These are phyloP conservation scores for Adansonia rubrostipa DNA, from an alignment of 441 rosid genomes.

Conservation along the genomic window DNA sequence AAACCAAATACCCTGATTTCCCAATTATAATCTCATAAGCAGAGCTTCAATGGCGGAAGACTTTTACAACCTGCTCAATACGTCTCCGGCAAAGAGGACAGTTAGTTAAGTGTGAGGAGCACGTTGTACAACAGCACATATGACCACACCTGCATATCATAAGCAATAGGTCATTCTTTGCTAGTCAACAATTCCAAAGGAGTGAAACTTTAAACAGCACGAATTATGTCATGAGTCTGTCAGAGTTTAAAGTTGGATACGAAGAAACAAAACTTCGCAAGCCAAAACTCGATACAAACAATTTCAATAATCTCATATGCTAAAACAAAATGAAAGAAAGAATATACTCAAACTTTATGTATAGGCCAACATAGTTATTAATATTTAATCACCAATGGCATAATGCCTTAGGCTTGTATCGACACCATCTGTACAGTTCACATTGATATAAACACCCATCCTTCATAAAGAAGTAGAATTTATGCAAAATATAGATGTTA, in stretches of 20 bases:
- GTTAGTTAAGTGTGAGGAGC: conserved; percentile 69
- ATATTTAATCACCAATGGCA: not conserved
- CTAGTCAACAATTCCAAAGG: not conserved
- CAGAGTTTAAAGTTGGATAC: not conserved
- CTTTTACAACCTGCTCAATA: conserved; percentile 81
- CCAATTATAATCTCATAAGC: conserved; percentile 3
- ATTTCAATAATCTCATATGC: conserved; percentile 9
- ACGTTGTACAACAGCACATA: conserved; percentile 88
- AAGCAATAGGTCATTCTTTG: conserved; percentile 17
- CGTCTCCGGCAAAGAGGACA: conserved; percentile 91
- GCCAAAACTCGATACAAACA: not conserved
- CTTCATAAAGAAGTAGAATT: not conserved
- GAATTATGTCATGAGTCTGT: not conserved
- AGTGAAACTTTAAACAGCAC: not conserved
- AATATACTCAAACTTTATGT: not conserved
- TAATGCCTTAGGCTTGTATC: not conserved
- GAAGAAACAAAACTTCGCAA: conserved; percentile 20
- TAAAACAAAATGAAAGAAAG: conserved; percentile 1
- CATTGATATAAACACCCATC: not conserved
- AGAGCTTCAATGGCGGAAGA: conserved; percentile 69
- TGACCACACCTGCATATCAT: conserved; percentile 84
- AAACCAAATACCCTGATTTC: conserved; percentile 11
- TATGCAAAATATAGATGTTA: conserved; percentile 3
- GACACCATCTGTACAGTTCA: not conserved
- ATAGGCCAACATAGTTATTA: not conserved